Base-by-base conservation (phyloP, 345 rosid species). In the Lepidium sativum region DNA sequence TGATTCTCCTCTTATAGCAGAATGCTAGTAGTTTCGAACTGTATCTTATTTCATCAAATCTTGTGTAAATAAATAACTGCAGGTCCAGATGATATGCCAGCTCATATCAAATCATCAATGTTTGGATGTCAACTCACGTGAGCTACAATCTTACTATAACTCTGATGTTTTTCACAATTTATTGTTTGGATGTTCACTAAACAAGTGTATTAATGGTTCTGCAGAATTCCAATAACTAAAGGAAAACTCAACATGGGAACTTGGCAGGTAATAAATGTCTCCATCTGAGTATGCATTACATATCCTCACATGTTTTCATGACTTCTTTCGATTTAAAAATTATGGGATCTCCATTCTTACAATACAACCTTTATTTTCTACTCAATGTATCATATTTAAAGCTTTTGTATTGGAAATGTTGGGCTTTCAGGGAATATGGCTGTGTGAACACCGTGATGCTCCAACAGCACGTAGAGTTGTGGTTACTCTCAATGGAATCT, bases 371-470 rank as follows among this genome's bases (percentile, higher is more conserved):
- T 17, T 18, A 12, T 13, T 55, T 9, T 2, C n/a, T n/a, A n/a
- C n/a, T n/a, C n/a, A n/a, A n/a, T n/a, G n/a, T n/a, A n/a, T n/a
- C n/a, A n/a, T n/a, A n/a, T n/a, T n/a, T n/a, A n/a, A n/a, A n/a
- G n/a, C n/a, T n/a, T n/a, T n/a, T n/a, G n/a, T n/a, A n/a, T n/a
- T n/a, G n/a, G n/a, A n/a, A n/a, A n/a, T n/a, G n/a, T n/a, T n/a
- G n/a, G n/a, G n/a, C n/a, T n/a, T n/a, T n/a, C n/a, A 92, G 97
- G 97, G 97, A 50, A 87, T 92, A 76, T 89, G 97, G 98, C 88
- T 89, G 6, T 87, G 98, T 38, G 98, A 92, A 78, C 98, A 92
- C 42, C 95, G 98, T 3, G 96, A 92, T 65, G 80, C 73, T 32
- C 88, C 94, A 20, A 84, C 96, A 31, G 74, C 94, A 8, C 85